Evolutionary conservation across 2,329 filamentous ascomycete species (phyloP).

Genomic region (Sphaerulina vaccinii): DNA sequence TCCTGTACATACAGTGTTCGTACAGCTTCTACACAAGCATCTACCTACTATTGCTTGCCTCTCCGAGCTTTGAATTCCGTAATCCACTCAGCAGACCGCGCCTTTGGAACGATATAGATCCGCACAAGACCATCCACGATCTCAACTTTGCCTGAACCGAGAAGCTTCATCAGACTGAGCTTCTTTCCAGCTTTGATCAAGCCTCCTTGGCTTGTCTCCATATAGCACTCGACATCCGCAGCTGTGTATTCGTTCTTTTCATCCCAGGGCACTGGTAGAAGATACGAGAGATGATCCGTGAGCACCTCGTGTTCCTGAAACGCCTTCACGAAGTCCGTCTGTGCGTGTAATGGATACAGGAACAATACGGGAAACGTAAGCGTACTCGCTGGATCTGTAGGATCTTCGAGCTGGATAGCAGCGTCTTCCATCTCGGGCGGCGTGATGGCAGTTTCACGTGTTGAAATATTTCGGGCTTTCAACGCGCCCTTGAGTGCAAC

Average conservation of each 20-base stretch:
- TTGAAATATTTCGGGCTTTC: slow-evolving; percentile 67
- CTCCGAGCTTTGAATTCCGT: slow-evolving; percentile 77
- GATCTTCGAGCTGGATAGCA: slow-evolving; percentile 66
- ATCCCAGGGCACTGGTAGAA: slow-evolving; percentile 90
- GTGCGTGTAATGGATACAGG: slow-evolving; percentile 76
- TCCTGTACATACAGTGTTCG: background rate
- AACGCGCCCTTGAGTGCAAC: slow-evolving; percentile 55
- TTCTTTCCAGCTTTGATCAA: slow-evolving; percentile 90
- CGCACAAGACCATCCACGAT: slow-evolving; percentile 81
- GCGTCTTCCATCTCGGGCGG: slow-evolving; percentile 89
- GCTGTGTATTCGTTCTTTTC: slow-evolving; percentile 61
- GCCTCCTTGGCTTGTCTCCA: slow-evolving; percentile 77
- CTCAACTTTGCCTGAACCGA: slow-evolving; percentile 76
- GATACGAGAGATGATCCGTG: slow-evolving; percentile 75
- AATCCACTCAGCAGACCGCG: slow-evolving; percentile 71
- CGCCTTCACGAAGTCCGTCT: slow-evolving; percentile 88
- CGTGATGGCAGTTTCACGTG: slow-evolving; percentile 58
- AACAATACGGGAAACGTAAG: slow-evolving; percentile 77
- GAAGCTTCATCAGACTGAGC: slow-evolving; percentile 69
- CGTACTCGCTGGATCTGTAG: slow-evolving; percentile 68
- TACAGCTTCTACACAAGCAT: background rate
- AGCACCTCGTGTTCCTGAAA: slow-evolving; percentile 76
- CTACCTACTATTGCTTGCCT: slow-evolving; percentile 23
- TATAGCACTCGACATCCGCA: slow-evolving; percentile 73
- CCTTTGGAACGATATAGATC: slow-evolving; percentile 77